Percentiles rank a stretch among this genome's conserved stretches.
These are phyloP conservation scores for Arthrobotrys conoides DNA, from an alignment of 2,329 filamentous ascomycete genomes.

Conservation along the genomic window DNA sequence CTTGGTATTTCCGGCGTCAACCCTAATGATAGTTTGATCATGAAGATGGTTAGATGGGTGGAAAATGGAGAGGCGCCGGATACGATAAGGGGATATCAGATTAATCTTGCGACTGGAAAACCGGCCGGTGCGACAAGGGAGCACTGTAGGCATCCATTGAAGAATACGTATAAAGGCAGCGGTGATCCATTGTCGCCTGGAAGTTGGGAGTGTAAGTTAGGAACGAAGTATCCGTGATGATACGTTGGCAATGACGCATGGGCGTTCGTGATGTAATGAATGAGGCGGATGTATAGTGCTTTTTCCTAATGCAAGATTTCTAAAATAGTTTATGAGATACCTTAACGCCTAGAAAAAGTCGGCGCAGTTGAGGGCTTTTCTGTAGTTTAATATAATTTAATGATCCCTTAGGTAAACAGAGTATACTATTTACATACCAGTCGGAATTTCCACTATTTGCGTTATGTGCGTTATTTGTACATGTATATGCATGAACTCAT, in stretches of 20 bases:
- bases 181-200: constrained; percentile 27
- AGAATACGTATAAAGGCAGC: constrained; percentile 46
- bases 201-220: constrained; percentile 43
- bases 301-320: not conserved
- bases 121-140: constrained; percentile 19
- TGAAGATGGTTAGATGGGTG: constrained; percentile 70
- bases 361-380: not conserved
- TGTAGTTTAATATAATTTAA: not conserved
- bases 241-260: not conserved
- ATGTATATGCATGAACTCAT: too few relatives aligned
- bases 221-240: constrained; percentile 17
- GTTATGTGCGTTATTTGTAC: too few relatives aligned
- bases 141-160: constrained; percentile 38
- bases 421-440: too few relatives aligned
- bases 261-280: not conserved
- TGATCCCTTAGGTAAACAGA: too few relatives aligned
- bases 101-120: not conserved
- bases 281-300: not conserved
- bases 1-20: constrained; percentile 13
- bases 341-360: not conserved
- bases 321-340: not conserved
- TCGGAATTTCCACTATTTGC: too few relatives aligned
- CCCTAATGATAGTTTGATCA: constrained; percentile 64
- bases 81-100: constrained; percentile 62
- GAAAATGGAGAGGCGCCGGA: constrained; percentile 67